phyloP scores from a whole-genome alignment of 2,329 filamentous ascomycete species.

The Emmonsia crescens region DNA sequence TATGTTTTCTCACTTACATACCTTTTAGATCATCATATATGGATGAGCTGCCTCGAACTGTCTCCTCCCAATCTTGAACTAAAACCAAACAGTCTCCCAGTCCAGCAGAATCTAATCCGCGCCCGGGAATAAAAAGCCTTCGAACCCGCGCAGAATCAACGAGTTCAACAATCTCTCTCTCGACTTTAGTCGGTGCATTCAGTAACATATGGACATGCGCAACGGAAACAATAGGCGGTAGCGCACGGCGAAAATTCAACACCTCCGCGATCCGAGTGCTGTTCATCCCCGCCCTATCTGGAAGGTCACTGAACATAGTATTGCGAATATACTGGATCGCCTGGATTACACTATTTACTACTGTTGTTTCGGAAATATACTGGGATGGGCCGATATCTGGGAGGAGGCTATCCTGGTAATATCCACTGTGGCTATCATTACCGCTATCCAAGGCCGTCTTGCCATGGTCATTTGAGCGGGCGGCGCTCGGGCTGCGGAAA shows the following conservation, averaged over 20 bases:
- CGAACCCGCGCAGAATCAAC: conserved; percentile 41
- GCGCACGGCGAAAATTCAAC: conserved; percentile 43
- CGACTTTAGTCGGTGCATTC: conserved; percentile 45
- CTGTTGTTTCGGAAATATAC: conserved; percentile 37
- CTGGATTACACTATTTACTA: conserved; percentile 40
- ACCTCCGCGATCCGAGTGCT: conserved; percentile 50
- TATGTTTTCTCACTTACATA: conserved; percentile 20
- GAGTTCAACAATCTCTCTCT: conserved; percentile 48
- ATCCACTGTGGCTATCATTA: conserved; percentile 10
- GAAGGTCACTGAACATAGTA: conserved; percentile 47
- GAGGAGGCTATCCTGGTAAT: conserved; percentile 29
- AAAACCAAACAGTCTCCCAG: conserved; percentile 50
- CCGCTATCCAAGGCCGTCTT: conserved; percentile 17
- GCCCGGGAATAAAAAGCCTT: conserved; percentile 45
- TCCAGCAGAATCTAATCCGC: conserved; percentile 45
- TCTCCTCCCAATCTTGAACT: conserved; percentile 41
- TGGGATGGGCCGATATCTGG: conserved; percentile 43
- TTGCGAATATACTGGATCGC: conserved; percentile 43
- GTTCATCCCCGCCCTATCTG: conserved; percentile 50
- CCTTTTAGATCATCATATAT: conserved; percentile 28
- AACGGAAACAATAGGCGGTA: conserved; percentile 49
- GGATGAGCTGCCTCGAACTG: conserved; percentile 27
- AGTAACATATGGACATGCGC: conserved; percentile 51
- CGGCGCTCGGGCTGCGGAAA: background rate
- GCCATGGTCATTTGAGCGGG: conserved; percentile 8